Percentiles rank a stretch among this genome's conserved stretches.
phyloP scores from a whole-genome alignment of 2,329 filamentous ascomycete species.

The Magnaporthales sp. region DNA sequence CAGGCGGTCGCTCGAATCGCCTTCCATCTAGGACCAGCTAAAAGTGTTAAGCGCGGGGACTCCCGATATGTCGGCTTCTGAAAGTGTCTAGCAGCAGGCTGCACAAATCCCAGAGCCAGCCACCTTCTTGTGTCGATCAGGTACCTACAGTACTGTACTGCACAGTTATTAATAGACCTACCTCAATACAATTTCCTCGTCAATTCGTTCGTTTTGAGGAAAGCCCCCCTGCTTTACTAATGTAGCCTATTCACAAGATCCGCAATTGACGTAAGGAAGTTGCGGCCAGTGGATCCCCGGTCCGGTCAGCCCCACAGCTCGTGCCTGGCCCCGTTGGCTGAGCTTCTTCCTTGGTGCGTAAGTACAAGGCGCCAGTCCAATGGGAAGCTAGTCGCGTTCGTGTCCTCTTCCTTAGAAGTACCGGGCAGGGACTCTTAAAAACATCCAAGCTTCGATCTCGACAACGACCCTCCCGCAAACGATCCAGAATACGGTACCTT shows the following conservation, averaged over 20 bases:
- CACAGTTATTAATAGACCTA: background rate
- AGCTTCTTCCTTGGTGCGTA: background rate
- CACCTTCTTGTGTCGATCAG: background rate
- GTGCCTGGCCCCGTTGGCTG: background rate
- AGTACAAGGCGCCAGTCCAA: slow-evolving; percentile 20
- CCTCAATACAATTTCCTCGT: background rate
- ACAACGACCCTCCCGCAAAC: background rate
- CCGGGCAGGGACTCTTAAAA: background rate
- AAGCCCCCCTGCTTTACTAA: background rate
- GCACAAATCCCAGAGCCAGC: background rate
- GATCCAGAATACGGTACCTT: background rate
- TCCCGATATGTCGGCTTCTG: background rate
- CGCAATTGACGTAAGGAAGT: background rate
- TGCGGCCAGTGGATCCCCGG: background rate
- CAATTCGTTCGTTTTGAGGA: background rate
- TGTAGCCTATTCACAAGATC: background rate
- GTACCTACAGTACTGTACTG: background rate
- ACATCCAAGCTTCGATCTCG: slow-evolving; percentile 1
- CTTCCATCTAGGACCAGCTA: background rate
- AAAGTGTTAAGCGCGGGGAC: background rate
- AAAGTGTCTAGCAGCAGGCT: background rate
- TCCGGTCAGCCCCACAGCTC: background rate
- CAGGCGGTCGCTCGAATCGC: background rate
- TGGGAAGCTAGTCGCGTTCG: slow-evolving; percentile 33
- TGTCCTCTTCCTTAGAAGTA: slow-evolving; percentile 18